Percentiles rank a stretch among this genome's conserved stretches.
Conservation (phyloP, 1,284 basidiomycete genomes). For the Volvariella volvacea region DNA sequence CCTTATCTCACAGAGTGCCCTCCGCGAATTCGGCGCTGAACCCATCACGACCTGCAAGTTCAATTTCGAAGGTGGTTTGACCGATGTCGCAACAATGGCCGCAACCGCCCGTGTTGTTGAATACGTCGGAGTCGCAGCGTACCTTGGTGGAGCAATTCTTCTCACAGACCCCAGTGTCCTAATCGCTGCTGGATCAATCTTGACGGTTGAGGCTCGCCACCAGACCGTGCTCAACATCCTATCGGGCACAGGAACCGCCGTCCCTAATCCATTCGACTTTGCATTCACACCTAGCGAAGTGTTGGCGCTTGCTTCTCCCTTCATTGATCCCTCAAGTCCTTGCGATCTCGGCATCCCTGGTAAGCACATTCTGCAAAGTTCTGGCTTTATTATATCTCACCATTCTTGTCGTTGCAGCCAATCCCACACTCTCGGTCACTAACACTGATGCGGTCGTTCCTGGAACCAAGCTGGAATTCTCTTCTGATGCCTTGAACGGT, state of each 20-base stretch:
- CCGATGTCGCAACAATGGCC: conserved; percentile 66
- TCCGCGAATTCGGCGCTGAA: conserved; percentile 46
- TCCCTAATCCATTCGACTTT: conserved; percentile 69
- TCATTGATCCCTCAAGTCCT: conserved; percentile 48
- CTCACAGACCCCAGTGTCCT: conserved; percentile 60
- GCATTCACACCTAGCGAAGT: conserved; percentile 63
- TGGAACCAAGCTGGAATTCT: conserved; percentile 60
- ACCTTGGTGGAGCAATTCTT: conserved; percentile 70
- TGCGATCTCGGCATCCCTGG: conserved; percentile 60
- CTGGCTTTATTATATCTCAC: background rate
- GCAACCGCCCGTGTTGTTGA: conserved; percentile 75
- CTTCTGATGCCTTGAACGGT: conserved; percentile 48
- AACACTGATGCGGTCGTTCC: conserved; percentile 48
- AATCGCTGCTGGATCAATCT: conserved; percentile 67
- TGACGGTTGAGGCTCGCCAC: conserved; percentile 80
- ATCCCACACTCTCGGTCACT: conserved; percentile 55
- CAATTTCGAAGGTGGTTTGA: conserved; percentile 60
- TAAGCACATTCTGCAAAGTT: conserved; percentile 19
- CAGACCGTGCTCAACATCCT: conserved; percentile 72
- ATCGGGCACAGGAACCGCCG: conserved; percentile 45
- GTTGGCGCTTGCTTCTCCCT: conserved; percentile 64
- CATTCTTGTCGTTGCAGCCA: conserved; percentile 31
- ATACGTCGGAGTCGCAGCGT: conserved; percentile 72
- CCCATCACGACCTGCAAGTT: conserved; percentile 60
- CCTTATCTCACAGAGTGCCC: conserved; percentile 28